Conservation (phyloP, 371 early-diverging fungal species). For the Apophysomyces ossiformis region DNA sequence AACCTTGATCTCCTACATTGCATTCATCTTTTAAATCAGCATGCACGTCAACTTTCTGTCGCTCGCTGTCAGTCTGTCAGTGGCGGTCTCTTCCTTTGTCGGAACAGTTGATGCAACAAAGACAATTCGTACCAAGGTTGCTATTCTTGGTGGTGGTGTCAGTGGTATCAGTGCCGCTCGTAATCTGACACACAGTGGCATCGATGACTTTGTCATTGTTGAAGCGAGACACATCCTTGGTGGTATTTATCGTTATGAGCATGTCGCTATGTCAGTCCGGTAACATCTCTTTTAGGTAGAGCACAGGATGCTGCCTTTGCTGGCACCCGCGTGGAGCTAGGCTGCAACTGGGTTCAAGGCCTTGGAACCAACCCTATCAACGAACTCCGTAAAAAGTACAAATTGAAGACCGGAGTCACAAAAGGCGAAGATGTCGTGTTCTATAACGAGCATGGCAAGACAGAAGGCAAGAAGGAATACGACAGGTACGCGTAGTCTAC, state of each 20-base stretch:
- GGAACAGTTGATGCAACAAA: slow-evolving; percentile 17
- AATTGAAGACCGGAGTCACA: slow-evolving; percentile 29
- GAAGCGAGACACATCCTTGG: slow-evolving; percentile 49
- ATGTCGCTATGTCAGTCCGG: background rate
- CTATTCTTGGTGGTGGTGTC: slow-evolving; percentile 56
- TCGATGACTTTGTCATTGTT: slow-evolving; percentile 50
- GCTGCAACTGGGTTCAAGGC: slow-evolving; percentile 61
- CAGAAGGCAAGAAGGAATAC: slow-evolving; percentile 29
- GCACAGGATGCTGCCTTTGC: slow-evolving; percentile 47
- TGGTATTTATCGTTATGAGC: slow-evolving; percentile 19
- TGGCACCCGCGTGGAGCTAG: slow-evolving; percentile 40
- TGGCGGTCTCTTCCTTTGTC: slow-evolving; percentile 5
- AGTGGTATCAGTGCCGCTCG: slow-evolving; percentile 53
- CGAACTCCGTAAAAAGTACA: slow-evolving; percentile 40
- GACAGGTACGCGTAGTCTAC: slow-evolving; percentile 11
- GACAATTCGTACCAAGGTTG: slow-evolving; percentile 41
- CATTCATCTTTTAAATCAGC: background rate
- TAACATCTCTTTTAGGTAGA: slow-evolving; percentile 27
- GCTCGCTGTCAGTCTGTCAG: background rate
- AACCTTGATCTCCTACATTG: background rate
- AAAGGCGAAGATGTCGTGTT: slow-evolving; percentile 42
- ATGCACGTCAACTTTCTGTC: slow-evolving; percentile 1
- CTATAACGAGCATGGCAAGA: slow-evolving; percentile 31
- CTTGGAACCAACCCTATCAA: slow-evolving; percentile 51
- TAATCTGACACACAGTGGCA: slow-evolving; percentile 38